Conservation (phyloP, 129 eudicot genomes). For the Artemisia argyi region DNA sequence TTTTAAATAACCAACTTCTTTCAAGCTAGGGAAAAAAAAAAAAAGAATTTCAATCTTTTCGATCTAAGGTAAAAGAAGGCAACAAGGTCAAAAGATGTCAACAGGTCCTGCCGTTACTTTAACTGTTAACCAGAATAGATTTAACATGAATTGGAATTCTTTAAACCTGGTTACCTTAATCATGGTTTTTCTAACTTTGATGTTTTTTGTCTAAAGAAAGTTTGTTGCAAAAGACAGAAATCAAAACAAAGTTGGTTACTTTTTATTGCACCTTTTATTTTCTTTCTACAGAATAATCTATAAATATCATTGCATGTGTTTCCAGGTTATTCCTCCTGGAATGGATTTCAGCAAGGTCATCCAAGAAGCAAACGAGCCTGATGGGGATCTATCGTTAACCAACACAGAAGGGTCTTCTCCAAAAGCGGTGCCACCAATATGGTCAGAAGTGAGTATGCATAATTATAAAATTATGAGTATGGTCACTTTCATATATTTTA, state of each 20-base stretch:
- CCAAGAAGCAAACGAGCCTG: conserved; percentile 62
- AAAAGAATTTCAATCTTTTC: not conserved
- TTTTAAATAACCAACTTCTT: not conserved
- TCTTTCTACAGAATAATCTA: no score
- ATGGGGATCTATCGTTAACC: conserved; percentile 58
- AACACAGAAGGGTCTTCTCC: conserved; percentile 74
- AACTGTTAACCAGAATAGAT: no score
- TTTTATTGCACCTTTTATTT: not conserved
- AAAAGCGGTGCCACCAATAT: conserved; percentile 68
- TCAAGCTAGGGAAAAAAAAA: not conserved
- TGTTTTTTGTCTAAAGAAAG: no score
- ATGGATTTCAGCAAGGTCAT: conserved; percentile 94
- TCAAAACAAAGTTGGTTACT: not conserved
- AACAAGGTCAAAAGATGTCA: no score
- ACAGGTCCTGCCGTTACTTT: no score
- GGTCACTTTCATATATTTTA: not conserved
- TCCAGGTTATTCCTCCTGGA: conserved; percentile 94
- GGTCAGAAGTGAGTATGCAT: conserved; percentile 71
- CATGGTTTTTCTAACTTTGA: no score
- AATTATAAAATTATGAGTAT: not conserved
- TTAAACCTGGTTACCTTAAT: no score
- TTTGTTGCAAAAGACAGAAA: no score
- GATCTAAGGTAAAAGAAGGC: no score
- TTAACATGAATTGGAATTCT: no score
- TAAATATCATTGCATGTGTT: not conserved